Conservation (phyloP, 1,284 basidiomycete genomes). For the Irpex sp. region DNA sequence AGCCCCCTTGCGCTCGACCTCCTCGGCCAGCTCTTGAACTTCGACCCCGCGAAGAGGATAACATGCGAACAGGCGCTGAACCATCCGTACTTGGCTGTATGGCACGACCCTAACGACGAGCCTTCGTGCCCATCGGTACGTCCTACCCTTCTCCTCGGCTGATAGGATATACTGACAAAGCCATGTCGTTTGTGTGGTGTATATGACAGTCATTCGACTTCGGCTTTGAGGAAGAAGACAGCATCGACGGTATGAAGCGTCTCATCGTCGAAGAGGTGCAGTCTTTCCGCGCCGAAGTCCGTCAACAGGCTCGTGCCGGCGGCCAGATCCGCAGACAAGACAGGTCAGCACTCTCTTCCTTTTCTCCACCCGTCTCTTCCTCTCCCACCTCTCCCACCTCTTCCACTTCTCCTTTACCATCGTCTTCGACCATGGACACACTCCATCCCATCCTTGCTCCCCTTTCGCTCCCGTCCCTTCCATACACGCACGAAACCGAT, state of each 20-base stretch:
- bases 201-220: slow-evolving; percentile 86
- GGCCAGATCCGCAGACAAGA: slow-evolving; percentile 69
- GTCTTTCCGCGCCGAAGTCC: slow-evolving; percentile 82
- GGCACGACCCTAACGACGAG: slow-evolving; percentile 94
- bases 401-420: no score
- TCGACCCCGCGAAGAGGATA: slow-evolving; percentile 94
- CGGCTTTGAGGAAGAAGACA: slow-evolving; percentile 95
- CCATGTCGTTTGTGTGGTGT: neutral
- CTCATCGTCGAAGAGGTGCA: slow-evolving; percentile 94
- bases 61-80: slow-evolving; percentile 93
- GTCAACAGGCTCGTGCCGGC: slow-evolving; percentile 65
- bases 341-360: slow-evolving; percentile 36
- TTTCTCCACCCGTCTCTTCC: neutral
- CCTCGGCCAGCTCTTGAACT: slow-evolving; percentile 86
- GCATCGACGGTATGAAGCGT: slow-evolving; percentile 95
- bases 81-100: slow-evolving; percentile 91
- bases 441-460: neutral
- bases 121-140: slow-evolving; percentile 48
- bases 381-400: no score
- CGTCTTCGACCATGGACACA: no score
- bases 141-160: no score
- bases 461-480: neutral
- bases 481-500: neutral
- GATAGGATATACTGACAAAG: no score
- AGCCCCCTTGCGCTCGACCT: slow-evolving; percentile 94